phyloP scores from a whole-genome alignment of 1,139 yeast genomes.

The Magnusiomyces fungicola region DNA sequence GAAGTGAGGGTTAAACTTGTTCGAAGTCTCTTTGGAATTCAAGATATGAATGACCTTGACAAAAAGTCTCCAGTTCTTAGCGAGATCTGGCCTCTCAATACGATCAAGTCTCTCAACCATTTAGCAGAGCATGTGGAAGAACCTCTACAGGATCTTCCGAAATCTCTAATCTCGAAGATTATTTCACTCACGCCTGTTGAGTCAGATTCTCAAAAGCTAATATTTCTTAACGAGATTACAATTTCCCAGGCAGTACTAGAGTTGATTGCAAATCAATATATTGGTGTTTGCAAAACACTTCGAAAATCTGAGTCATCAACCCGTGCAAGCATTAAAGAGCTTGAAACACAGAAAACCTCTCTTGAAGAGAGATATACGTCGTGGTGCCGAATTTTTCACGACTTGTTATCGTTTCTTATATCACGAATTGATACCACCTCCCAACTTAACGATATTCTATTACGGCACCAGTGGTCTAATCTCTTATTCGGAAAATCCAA shows the following conservation, averaged over 20 bases:
- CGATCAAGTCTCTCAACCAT: constrained; percentile 20
- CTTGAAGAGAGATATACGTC: constrained; percentile 8
- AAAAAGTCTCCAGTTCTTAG: constrained; percentile 14
- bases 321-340: constrained; percentile 13
- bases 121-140: constrained; percentile 21
- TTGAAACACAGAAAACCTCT: constrained; percentile 10
- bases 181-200: background rate
- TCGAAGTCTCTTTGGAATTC: constrained; percentile 33
- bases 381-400: constrained; percentile 13
- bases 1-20: constrained; percentile 37
- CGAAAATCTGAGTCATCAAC: constrained; percentile 16
- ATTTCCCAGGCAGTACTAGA: constrained; percentile 44
- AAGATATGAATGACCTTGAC: constrained; percentile 11
- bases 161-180: constrained; percentile 2
- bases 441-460: constrained; percentile 3
- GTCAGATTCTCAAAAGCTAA: background rate
- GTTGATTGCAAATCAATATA: constrained; percentile 44
- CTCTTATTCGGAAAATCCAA: constrained; percentile 35
- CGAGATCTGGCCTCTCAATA: constrained; percentile 23
- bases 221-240: constrained; percentile 12
- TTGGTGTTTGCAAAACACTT: constrained; percentile 15
- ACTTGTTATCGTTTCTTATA: background rate
- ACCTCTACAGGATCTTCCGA: constrained; percentile 13
- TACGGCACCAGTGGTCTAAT: constrained; percentile 39
- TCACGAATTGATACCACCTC: background rate